Conservation (phyloP, 2,329 filamentous ascomycete genomes). For the Scedosporium dehoogii region DNA sequence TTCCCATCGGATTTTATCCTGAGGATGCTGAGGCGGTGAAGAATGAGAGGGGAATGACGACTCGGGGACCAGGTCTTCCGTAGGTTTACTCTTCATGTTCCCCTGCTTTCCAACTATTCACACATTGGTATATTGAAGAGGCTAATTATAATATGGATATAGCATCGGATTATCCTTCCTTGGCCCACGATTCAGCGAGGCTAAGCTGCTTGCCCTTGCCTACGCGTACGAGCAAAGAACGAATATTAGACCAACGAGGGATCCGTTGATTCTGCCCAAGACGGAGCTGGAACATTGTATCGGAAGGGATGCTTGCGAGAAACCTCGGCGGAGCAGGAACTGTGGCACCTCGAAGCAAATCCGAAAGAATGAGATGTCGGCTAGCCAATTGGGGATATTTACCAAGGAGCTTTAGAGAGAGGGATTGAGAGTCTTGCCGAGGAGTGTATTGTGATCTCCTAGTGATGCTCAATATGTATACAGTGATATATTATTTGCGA, state of each 20-base stretch:
- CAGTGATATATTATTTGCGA: not conserved
- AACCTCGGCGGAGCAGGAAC: not conserved
- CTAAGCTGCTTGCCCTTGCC: constrained; percentile 49
- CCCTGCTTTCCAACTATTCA: not conserved
- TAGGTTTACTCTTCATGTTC: constrained; percentile 4
- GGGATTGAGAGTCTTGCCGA: not conserved
- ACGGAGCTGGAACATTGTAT: constrained; percentile 21
- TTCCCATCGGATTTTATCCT: constrained; percentile 44
- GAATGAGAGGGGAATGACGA: constrained; percentile 10
- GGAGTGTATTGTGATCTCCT: not conserved
- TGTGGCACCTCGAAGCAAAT: no score
- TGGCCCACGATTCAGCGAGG: constrained; percentile 49
- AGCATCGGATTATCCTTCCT: constrained; percentile 54
- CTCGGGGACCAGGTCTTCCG: constrained; percentile 12
- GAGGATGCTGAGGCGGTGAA: constrained; percentile 9
- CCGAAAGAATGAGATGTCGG: no score
- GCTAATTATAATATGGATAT: not conserved
- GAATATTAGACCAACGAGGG: constrained; percentile 15
- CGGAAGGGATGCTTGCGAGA: not conserved
- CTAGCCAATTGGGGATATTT: no score
- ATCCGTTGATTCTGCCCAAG: constrained; percentile 19
- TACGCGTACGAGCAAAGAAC: constrained; percentile 60
- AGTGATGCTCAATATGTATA: not conserved
- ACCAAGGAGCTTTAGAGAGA: not conserved
- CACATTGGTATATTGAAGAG: not conserved